A percentile compares a stretch with the other conserved stretches of the same genome.
These are phyloP conservation scores for Trichoderma endophyticum DNA, from an alignment of 2,329 filamentous ascomycete species.

Conservation along the genomic window DNA sequence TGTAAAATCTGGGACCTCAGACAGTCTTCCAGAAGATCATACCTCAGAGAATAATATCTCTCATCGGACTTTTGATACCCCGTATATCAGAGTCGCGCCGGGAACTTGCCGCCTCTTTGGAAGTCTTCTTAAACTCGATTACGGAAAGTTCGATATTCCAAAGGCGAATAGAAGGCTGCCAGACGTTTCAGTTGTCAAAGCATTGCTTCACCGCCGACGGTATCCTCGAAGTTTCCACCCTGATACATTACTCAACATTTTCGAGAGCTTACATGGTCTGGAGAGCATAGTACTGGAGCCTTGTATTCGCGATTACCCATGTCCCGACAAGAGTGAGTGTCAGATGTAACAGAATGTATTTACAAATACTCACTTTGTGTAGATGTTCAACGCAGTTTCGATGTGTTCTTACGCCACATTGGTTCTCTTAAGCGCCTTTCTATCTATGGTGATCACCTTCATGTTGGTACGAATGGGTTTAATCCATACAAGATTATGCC, in stretches of 20 bases:
- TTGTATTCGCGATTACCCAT: not conserved
- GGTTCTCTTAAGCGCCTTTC: not conserved
- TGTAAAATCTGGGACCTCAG: not conserved
- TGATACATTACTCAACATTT: not conserved
- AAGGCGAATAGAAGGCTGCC: not conserved
- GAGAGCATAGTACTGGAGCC: not conserved
- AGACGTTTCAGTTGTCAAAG: not conserved
- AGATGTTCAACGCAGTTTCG: not conserved
- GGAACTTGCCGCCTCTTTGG: not conserved
- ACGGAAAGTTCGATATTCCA: not conserved
- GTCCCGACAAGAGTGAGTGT: not conserved
- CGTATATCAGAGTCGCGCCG: not conserved
- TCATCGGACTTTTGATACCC: not conserved
- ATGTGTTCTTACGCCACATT: not conserved
- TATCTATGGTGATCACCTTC: not conserved
- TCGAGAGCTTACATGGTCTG: not conserved
- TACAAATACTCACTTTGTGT: not conserved
- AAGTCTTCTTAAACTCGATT: not conserved
- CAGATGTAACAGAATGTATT: not conserved
- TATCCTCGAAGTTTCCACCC: not conserved
- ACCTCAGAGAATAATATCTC: not conserved
- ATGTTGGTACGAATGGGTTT: not conserved
- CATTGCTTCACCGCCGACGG: not conserved
- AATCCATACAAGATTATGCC: not conserved
- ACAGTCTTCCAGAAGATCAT: not conserved